phyloP scores from a whole-genome alignment of 2,329 filamentous ascomycete species.

The Coniochaeta sp. region DNA sequence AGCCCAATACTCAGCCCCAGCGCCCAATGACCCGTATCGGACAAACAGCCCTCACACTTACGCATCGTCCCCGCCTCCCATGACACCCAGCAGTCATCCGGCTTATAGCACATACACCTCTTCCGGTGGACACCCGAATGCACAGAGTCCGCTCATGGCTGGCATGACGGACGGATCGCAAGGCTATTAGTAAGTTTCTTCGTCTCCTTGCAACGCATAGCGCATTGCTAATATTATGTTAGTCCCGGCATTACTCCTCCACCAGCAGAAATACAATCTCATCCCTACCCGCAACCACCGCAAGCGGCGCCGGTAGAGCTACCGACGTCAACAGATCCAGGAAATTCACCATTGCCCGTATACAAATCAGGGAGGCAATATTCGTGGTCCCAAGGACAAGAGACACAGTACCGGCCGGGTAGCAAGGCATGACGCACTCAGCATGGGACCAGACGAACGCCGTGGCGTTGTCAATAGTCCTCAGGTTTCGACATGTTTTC shows the following conservation, averaged over 20 bases:
- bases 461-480: neutral
- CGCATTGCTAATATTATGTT: slow-evolving; percentile 5
- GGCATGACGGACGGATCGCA: slow-evolving; percentile 1
- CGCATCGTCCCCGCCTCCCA: neutral
- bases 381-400: slow-evolving; percentile 20
- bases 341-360: slow-evolving; percentile 24
- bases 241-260: slow-evolving; percentile 5
- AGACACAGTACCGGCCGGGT: slow-evolving; percentile 7
- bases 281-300: neutral
- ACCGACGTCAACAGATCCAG: slow-evolving; percentile 21
- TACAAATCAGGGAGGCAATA: slow-evolving; percentile 18
- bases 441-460: neutral
- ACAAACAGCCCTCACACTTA: slow-evolving; percentile 8
- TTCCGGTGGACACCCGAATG: neutral
- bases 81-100: neutral
- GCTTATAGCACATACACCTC: slow-evolving; percentile 1
- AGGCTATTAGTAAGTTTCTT: slow-evolving; percentile 3
- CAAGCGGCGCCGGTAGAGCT: slow-evolving; percentile 24
- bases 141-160: slow-evolving; percentile 6
- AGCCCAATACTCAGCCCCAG: slow-evolving; percentile 14
- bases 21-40: slow-evolving; percentile 17
- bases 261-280: slow-evolving; percentile 4
- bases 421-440: slow-evolving; percentile 3
- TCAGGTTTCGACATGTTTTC: neutral
- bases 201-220: neutral